Percentiles rank a stretch among this genome's conserved stretches.
Evolutionary conservation across 2,329 filamentous ascomycete genomes (phyloP).

Genomic region (Metarhizium sp.): DNA sequence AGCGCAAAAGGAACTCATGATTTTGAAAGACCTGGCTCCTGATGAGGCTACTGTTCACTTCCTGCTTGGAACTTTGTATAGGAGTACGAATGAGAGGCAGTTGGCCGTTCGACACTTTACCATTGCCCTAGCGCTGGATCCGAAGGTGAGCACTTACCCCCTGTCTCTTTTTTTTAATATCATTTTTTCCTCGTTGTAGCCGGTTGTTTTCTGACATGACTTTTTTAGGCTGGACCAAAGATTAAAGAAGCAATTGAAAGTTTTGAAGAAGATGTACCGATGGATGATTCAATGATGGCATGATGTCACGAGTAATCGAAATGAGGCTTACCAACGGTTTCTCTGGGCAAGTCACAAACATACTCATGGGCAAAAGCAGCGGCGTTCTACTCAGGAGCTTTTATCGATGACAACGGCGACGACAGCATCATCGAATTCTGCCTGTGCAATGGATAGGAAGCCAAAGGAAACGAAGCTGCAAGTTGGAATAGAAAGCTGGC

Average conservation of each 20-base stretch:
- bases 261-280: conserved; percentile 69
- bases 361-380: not conserved
- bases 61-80: conserved; percentile 76
- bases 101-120: conserved; percentile 90
- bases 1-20: conserved; percentile 72
- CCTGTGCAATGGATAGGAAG: not conserved
- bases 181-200: not conserved
- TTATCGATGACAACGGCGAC: not conserved
- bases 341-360: not conserved
- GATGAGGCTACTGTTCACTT: conserved; percentile 97
- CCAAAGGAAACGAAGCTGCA: not conserved
- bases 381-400: not conserved
- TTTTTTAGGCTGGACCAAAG: conserved; percentile 66
- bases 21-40: conserved; percentile 84
- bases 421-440: not conserved
- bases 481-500: not conserved
- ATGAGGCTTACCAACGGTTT: not conserved
- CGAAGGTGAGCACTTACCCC: conserved; percentile 58
- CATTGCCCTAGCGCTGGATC: conserved; percentile 88
- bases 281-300: conserved; percentile 56
- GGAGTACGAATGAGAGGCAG: conserved; percentile 60
- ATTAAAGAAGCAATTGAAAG: conserved; percentile 97
- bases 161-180: not conserved
- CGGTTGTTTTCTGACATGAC: not conserved
- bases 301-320: conserved; percentile 27